A percentile compares a stretch with the other conserved stretches of the same genome.
phyloP scores from a whole-genome alignment of 2,329 filamentous ascomycete species.

The Clathrospora elynae region DNA sequence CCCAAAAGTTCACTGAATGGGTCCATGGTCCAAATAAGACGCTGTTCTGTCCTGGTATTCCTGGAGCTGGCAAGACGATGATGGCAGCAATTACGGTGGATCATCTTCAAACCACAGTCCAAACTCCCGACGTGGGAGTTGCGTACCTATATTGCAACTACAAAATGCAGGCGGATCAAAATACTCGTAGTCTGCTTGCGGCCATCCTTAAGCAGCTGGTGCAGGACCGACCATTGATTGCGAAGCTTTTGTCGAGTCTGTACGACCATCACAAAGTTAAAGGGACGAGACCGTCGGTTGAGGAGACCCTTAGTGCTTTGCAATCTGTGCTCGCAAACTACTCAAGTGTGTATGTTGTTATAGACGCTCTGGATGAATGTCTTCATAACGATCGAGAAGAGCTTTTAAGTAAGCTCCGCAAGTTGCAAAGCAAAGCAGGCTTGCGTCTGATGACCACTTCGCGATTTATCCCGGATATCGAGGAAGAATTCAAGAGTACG shows the following conservation, averaged over 20 bases:
- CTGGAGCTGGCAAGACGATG: slow-evolving; percentile 58
- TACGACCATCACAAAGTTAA: slow-evolving; percentile 4
- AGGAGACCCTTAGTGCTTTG: slow-evolving; percentile 10
- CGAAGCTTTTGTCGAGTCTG: slow-evolving; percentile 3
- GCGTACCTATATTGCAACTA: slow-evolving; percentile 57
- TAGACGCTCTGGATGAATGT: slow-evolving; percentile 47
- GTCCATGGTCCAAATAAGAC: slow-evolving; percentile 25
- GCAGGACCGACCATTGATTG: neutral
- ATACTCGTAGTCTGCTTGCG: slow-evolving; percentile 4
- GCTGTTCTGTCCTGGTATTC: slow-evolving; percentile 56
- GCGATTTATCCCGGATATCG: slow-evolving; percentile 26
- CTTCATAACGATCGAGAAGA: slow-evolving; percentile 15
- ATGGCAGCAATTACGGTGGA: slow-evolving; percentile 52
- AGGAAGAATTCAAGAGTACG: slow-evolving; percentile 11
- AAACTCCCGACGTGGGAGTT: slow-evolving; percentile 42
- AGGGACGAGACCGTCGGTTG: slow-evolving; percentile 11
- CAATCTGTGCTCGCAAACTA: slow-evolving; percentile 7
- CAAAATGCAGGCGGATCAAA: slow-evolving; percentile 47
- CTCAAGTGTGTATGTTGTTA: slow-evolving; percentile 20
- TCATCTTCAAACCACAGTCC: slow-evolving; percentile 38
- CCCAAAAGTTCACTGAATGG: slow-evolving; percentile 23
- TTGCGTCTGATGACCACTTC: slow-evolving; percentile 19
- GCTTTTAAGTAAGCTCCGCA: slow-evolving; percentile 4
- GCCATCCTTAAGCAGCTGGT: slow-evolving; percentile 21
- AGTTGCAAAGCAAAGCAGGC: slow-evolving; percentile 7